Conservation (phyloP, 2,329 filamentous ascomycete species). For the Fusarium sp. region DNA sequence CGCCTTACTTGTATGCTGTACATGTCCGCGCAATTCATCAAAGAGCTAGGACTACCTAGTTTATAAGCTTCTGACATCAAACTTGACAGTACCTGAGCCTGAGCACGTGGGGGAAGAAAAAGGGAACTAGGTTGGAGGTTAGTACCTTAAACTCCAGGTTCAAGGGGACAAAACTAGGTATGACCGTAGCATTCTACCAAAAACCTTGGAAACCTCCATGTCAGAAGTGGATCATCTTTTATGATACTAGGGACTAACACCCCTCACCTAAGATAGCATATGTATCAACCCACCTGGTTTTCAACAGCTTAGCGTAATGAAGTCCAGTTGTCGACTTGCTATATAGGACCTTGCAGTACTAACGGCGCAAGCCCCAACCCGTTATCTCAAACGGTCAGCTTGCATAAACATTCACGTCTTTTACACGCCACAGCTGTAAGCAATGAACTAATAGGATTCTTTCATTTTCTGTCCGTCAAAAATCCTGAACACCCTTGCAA, state of each 20-base stretch:
- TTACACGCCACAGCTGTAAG: background rate
- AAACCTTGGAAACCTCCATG: background rate
- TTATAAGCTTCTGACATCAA: background rate
- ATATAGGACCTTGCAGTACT: background rate
- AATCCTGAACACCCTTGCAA: slow-evolving; percentile 19
- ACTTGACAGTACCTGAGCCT: background rate
- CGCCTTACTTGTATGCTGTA: too few species aligned
- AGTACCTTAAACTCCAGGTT: background rate
- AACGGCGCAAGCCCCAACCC: background rate
- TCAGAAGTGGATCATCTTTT: background rate
- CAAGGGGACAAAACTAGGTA: too few species aligned
- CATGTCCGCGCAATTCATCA: too few species aligned
- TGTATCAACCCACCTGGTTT: too few species aligned
- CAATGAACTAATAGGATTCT: background rate
- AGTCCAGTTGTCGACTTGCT: too few species aligned
- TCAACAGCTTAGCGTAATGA: too few species aligned
- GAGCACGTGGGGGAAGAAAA: background rate
- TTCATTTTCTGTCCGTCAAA: slow-evolving; percentile 24
- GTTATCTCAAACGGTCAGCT: background rate
- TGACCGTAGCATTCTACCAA: background rate
- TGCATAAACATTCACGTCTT: background rate
- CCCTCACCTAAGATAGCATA: too few species aligned
- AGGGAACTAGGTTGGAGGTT: too few species aligned
- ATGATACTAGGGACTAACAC: too few species aligned
- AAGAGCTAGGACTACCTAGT: too few species aligned